Base-by-base conservation (phyloP, 1,139 yeast species). In the Yamadazyma atlantica region DNA sequence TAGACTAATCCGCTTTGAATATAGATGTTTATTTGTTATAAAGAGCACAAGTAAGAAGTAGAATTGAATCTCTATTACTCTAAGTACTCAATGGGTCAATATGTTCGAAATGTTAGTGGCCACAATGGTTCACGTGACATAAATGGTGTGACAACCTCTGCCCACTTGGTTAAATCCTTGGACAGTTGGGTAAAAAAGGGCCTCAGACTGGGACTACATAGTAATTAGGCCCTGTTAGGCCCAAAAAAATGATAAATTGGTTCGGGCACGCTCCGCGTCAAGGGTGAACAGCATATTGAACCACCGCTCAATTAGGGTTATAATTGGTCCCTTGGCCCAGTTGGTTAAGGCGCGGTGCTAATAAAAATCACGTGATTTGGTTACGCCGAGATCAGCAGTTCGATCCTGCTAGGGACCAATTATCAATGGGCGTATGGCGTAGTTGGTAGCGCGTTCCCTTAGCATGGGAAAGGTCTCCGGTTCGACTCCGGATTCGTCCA, bases 381-480 rank as follows among this genome's bases (percentile, higher is more conserved):
- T 26, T 26, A 78, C 83, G 82, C 84, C 82, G 69, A 78, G 85
- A 78, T 80, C 85, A 76, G 84, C 85, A 75, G 85, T 80, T 80
- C 85, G 86, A 80, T 80, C 86, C 86, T 76, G 86, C 84, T 78
- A 80, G 85, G 84, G 85, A 80, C 81, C 85, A 80, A 56, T 58
- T 40, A 40, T 50, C 4, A 27, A 23, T 28, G 40, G 36, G 36
- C 40, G 36, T 37, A 36, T 37, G 87, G 88, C 88, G 87, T 77
- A 82, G 88, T 81, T 80, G 88, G 88, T 81, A 82, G 87, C 87
- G 88, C 87, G 87, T 78, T 78, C 84, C 80, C 87, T 80, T 82
- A 78, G 88, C 88, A 81, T 80, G 87, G 79, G 85, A 79, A 78
- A 82, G 88, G 87, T 81, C 88, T 78, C 81, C 80, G 86, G 88